phyloP scores from a whole-genome alignment of 148 eudicot genomes.

The Cornus kousa region DNA sequence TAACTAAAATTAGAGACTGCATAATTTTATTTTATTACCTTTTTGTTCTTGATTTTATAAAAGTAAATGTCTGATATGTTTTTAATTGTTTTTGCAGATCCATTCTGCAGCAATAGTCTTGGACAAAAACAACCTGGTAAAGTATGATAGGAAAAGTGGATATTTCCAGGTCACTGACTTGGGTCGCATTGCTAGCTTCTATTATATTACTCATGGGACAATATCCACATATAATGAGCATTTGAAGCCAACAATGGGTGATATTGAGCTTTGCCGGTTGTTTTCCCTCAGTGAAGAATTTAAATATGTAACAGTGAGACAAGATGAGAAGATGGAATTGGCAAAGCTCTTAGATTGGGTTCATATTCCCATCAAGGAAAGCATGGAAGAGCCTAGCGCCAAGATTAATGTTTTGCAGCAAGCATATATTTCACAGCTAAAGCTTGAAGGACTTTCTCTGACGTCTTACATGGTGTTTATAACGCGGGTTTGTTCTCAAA shows the following conservation, averaged over 20 bases:
- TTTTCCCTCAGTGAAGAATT: slow-evolving; percentile 59
- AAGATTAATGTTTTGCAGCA: slow-evolving; percentile 55
- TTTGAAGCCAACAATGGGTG: slow-evolving; percentile 57
- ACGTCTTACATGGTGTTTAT: slow-evolving; percentile 54
- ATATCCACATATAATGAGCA: slow-evolving; percentile 52
- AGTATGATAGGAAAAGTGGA: slow-evolving; percentile 53
- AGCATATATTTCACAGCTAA: slow-evolving; percentile 50
- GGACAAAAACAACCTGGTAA: slow-evolving; percentile 47
- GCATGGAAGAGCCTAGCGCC: slow-evolving; percentile 57
- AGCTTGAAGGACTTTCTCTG: slow-evolving; percentile 52
- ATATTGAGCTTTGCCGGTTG: slow-evolving; percentile 51
- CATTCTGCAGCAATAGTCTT: slow-evolving; percentile 47
- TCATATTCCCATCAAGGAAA: slow-evolving; percentile 51
- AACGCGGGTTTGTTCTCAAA: slow-evolving; percentile 34
- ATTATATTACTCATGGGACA: slow-evolving; percentile 51
- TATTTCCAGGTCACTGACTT: slow-evolving; percentile 53
- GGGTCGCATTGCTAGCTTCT: slow-evolving; percentile 54
- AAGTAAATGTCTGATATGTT: neutral
- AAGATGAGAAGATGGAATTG: slow-evolving; percentile 54
- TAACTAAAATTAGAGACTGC: neutral
- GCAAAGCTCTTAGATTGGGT: slow-evolving; percentile 54
- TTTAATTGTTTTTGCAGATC: slow-evolving; percentile 23
- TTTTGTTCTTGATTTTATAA: too few species aligned
- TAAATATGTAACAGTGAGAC: slow-evolving; percentile 48
- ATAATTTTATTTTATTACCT: too few species aligned